Conservation (phyloP, 441 rosid genomes). For the Geranium incanum region DNA sequence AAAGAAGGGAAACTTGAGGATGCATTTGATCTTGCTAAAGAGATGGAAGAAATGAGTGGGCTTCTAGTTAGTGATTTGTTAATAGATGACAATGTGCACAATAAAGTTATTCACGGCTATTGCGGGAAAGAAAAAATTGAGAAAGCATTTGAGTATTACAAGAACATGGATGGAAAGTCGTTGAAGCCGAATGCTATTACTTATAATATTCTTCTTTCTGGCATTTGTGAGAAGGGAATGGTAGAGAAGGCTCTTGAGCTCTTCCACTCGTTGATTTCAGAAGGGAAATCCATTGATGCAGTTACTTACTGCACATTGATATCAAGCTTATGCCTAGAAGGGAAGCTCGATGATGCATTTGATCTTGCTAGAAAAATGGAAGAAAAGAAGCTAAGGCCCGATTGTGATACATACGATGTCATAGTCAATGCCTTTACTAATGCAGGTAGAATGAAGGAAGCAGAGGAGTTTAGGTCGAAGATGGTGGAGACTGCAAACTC, state of each 20-base stretch:
- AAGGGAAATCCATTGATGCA: slow-evolving; percentile 49
- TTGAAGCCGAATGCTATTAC: slow-evolving; percentile 59
- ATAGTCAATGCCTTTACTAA: slow-evolving; percentile 43
- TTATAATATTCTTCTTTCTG: slow-evolving; percentile 67
- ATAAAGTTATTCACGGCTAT: slow-evolving; percentile 60
- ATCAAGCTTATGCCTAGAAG: slow-evolving; percentile 53
- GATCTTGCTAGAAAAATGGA: slow-evolving; percentile 62
- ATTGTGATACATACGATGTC: slow-evolving; percentile 54
- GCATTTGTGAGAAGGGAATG: slow-evolving; percentile 68
- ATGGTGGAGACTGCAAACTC: slow-evolving; percentile 35
- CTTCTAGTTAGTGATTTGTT: slow-evolving; percentile 21
- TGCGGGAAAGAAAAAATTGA: slow-evolving; percentile 63
- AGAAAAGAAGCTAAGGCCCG: slow-evolving; percentile 52
- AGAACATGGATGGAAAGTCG: slow-evolving; percentile 54
- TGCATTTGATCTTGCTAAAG: slow-evolving; percentile 64
- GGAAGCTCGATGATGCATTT: slow-evolving; percentile 64
- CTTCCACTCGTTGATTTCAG: slow-evolving; percentile 51
- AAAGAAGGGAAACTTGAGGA: slow-evolving; percentile 56
- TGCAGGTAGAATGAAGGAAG: slow-evolving; percentile 50
- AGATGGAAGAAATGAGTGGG: slow-evolving; percentile 42
- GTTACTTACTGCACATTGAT: slow-evolving; percentile 80
- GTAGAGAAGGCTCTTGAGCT: slow-evolving; percentile 74
- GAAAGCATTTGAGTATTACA: slow-evolving; percentile 75
- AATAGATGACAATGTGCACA: slow-evolving; percentile 67
- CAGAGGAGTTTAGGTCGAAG: slow-evolving; percentile 48